These are phyloP conservation scores for Gleditsia sinensis DNA, from an alignment of 306 rosid species.

Conservation along the genomic window DNA sequence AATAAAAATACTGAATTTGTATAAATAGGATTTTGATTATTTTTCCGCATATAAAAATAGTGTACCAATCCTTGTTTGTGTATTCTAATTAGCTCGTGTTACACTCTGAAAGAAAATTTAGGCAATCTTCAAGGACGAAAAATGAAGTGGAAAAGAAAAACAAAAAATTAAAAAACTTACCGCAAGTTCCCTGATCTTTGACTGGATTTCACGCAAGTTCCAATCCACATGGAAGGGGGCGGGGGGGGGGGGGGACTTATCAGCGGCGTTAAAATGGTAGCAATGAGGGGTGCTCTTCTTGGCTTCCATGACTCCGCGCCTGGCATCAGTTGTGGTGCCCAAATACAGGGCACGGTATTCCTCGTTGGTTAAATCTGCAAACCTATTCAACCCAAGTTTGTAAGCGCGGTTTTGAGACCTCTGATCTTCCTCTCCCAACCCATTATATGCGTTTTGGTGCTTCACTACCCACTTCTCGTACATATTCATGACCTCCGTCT, in stretches of 20 bases:
- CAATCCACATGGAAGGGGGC: slow-evolving; percentile 78
- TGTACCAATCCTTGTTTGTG: too few relatives aligned
- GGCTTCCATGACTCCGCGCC: slow-evolving; percentile 58
- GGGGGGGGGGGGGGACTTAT: slow-evolving; percentile 63
- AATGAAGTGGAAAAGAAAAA: background rate
- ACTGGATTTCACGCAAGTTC: slow-evolving; percentile 72
- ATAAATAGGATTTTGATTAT: too few relatives aligned
- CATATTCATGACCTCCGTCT: slow-evolving; percentile 56
- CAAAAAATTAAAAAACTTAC: slow-evolving; percentile 42
- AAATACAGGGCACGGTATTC: slow-evolving; percentile 68
- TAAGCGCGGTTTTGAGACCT: slow-evolving; percentile 68
- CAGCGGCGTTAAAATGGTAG: slow-evolving; percentile 46
- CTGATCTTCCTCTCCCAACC: slow-evolving; percentile 59
- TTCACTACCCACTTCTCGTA: slow-evolving; percentile 67
- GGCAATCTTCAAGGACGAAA: too few relatives aligned
- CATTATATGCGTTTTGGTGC: slow-evolving; percentile 69
- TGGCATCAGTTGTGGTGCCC: slow-evolving; percentile 54
- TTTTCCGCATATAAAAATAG: too few relatives aligned
- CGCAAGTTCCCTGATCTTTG: slow-evolving; percentile 89
- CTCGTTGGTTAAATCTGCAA: slow-evolving; percentile 79
- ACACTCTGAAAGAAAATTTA: too few relatives aligned
- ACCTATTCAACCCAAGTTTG: slow-evolving; percentile 71
- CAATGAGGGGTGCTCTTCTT: slow-evolving; percentile 59
- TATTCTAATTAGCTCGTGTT: too few relatives aligned
- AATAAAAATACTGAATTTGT: too few relatives aligned